Base-by-base conservation (phyloP, 129 eudicot species). In the Saussurea involucrata region DNA sequence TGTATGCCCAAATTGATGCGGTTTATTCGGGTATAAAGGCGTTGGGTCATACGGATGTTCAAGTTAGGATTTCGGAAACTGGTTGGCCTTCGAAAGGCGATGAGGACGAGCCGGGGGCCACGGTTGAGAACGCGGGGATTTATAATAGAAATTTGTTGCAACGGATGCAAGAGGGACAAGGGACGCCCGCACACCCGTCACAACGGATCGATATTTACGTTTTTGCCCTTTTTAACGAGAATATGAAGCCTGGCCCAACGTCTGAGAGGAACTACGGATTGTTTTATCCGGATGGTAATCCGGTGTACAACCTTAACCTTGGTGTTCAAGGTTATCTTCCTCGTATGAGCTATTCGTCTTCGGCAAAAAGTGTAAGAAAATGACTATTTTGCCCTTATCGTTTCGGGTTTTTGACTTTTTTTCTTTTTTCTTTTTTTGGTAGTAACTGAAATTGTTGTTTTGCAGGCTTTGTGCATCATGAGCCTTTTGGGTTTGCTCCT, bases 11-110 rank as follows among this genome's bases (percentile, higher is more conserved):
- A 79, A 89, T 95, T 18, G 99, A 95, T 69, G 94, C 99, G 10
- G 97, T 95, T 78, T 95, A 95, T 83, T 58, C 94, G 64, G 97
- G 96, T 10, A 95, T 95, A 8, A 86, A 84, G 76, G 90, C 90
- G 5, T 77, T 95, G 86, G 99, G 99, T 18, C 96, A 89, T 77
- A 80, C 80, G 0, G 96, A 90, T 72, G 70, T 95, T 22, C 81
- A 76, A 66, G 95, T 95, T 8, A 82, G 86, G 61, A 88, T 95
- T 25, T 95, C 99, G 5, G 99, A 95, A 74, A 95, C 99, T 0
- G 99, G 99, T 9, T 95, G 99, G 99, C 99, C 99, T 21, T 95
- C 99, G 7, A 92, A 85, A 70, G 99, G 99, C n/a, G 99, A 95
- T 29, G 66, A 85, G 3, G 78, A 89, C 33, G 97, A 95, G 85